Percentiles rank a stretch among this genome's conserved stretches.
Evolutionary conservation across 345 rosid species (phyloP).

Genomic region (Citrus unshiu): DNA sequence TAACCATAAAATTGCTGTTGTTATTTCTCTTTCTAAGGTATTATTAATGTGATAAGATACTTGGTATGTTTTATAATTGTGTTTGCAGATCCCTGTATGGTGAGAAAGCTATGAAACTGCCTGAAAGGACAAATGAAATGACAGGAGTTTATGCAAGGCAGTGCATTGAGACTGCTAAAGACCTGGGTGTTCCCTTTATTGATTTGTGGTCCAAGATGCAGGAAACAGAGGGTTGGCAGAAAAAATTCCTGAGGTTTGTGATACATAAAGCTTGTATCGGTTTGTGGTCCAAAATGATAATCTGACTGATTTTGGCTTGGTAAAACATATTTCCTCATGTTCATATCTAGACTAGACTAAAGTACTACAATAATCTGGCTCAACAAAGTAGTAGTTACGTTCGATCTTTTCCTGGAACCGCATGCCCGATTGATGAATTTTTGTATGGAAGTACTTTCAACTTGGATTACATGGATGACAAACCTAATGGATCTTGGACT

Average conservation of each 20-base stretch:
- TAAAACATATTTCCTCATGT: background rate
- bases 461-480: too few species aligned
- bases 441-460: background rate
- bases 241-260: conserved; percentile 65
- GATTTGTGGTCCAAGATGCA: conserved; percentile 93
- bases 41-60: background rate
- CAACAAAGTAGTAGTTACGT: too few species aligned
- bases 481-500: too few species aligned
- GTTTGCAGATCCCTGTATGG: conserved; percentile 61
- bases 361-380: background rate
- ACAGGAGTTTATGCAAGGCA: conserved; percentile 71
- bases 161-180: conserved; percentile 64
- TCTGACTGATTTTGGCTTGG: background rate
- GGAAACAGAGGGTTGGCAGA: conserved; percentile 79
- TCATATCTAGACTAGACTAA: background rate
- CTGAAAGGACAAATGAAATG: conserved; percentile 76
- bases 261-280: background rate
- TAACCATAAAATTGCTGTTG: background rate
- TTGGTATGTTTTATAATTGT: conserved; percentile 4
- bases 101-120: conserved; percentile 59
- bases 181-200: conserved; percentile 48
- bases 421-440: background rate
- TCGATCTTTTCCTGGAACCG: background rate
- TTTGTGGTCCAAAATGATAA: background rate
- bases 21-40: background rate